phyloP scores from a whole-genome alignment of 306 rosid genomes.

The Acmispon strigosus region DNA sequence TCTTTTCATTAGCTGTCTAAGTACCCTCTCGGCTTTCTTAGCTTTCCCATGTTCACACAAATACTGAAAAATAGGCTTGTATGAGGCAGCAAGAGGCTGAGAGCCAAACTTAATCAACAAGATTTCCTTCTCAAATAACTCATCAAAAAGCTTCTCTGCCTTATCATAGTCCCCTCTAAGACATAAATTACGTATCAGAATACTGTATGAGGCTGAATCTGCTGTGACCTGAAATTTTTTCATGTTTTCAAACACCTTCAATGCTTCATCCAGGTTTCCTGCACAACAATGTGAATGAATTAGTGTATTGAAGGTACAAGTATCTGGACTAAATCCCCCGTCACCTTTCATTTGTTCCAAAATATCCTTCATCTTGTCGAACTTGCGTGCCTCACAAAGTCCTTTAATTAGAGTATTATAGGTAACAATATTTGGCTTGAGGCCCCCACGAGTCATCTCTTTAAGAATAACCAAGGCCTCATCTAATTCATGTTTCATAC shows the following conservation, averaged over 20 bases:
- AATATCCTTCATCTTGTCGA: conserved; percentile 51
- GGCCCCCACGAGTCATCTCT: conserved; percentile 60
- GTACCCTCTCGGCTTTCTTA: conserved; percentile 61
- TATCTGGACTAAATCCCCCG: conserved; percentile 49
- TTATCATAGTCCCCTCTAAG: conserved; percentile 38
- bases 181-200: conserved; percentile 61
- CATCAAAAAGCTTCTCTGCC: conserved; percentile 68
- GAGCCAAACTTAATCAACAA: conserved; percentile 47
- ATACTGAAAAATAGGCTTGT: conserved; percentile 56
- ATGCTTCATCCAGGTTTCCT: conserved; percentile 60
- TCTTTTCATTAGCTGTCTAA: conserved; percentile 80
- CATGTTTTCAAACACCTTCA: conserved; percentile 60
- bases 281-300: conserved; percentile 55
- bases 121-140: conserved; percentile 50
- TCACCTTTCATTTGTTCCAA: conserved; percentile 36
- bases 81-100: conserved; percentile 75
- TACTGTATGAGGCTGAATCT: conserved; percentile 81
- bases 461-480: conserved; percentile 61
- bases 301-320: conserved; percentile 72
- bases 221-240: conserved; percentile 35
- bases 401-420: conserved; percentile 74
- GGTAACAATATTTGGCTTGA: conserved; percentile 55
- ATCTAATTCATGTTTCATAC: conserved; percentile 54
- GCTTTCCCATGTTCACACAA: conserved; percentile 65
- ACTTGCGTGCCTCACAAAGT: conserved; percentile 53